Conservation (phyloP, 108 stramenopile genomes). For the Skeletonema tropicum region DNA sequence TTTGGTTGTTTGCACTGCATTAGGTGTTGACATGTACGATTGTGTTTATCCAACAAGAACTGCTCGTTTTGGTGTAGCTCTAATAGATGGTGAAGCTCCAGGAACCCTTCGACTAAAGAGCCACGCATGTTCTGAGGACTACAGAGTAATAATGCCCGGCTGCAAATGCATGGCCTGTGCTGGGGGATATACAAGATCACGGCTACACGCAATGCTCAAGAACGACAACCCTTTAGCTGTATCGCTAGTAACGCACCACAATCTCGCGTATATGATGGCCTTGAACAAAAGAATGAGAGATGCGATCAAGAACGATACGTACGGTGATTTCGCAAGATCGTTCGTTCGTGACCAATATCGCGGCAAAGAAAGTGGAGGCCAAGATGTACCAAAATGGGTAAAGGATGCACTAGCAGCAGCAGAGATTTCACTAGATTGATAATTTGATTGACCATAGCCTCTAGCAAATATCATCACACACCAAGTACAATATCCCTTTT, state of each 20-base stretch:
- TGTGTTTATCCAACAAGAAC: constrained; percentile 99
- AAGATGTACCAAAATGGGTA: constrained; percentile 85
- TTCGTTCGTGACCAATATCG: constrained; percentile 81
- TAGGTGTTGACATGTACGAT: constrained; percentile 99
- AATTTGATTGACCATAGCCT: not conserved
- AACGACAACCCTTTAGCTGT: constrained; percentile 79
- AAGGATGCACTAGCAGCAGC: constrained; percentile 80
- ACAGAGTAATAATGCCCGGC: constrained; percentile 64
- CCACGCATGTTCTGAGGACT: constrained; percentile 70
- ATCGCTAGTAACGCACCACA: constrained; percentile 94
- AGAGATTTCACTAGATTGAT: constrained; percentile 46
- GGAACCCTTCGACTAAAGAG: constrained; percentile 81
- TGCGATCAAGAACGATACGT: constrained; percentile 82
- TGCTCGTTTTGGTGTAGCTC: constrained; percentile 94
- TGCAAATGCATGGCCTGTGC: constrained; percentile 87
- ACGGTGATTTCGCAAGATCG: constrained; percentile 65
- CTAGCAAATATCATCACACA: no score
- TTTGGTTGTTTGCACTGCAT: constrained; percentile 95
- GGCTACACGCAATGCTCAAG: constrained; percentile 86
- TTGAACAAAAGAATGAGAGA: constrained; percentile 88
- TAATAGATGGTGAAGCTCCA: constrained; percentile 68
- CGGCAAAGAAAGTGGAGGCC: constrained; percentile 51
- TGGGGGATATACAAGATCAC: constrained; percentile 68
- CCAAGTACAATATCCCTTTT: no score
- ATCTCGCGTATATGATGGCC: constrained; percentile 94